These are phyloP conservation scores for Phoma sp. DNA, from an alignment of 2,329 filamentous ascomycete genomes.

Conservation along the genomic window DNA sequence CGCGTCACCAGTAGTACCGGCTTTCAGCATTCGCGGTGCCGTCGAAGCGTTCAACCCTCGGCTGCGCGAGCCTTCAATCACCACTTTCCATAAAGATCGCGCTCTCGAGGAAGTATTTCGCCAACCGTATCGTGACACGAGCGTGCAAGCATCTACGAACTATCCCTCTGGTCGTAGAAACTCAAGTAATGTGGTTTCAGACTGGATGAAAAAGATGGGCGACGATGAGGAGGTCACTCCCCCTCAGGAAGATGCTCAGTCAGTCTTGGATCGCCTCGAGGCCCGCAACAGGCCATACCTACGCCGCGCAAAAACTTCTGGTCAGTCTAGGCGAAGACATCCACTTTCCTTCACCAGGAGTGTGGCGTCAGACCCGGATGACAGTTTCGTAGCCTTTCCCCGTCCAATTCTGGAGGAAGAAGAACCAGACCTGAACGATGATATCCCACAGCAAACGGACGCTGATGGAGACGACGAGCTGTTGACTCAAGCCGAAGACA, in stretches of 20 bases:
- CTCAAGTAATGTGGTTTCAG: slow-evolving; percentile 80
- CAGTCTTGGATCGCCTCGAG: slow-evolving; percentile 65
- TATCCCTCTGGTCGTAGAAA: slow-evolving; percentile 66
- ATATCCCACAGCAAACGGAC: slow-evolving; percentile 70
- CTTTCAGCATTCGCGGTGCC: slow-evolving; percentile 48
- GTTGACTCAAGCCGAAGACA: slow-evolving; percentile 72
- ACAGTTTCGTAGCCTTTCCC: slow-evolving; percentile 37
- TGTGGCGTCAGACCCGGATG: slow-evolving; percentile 64
- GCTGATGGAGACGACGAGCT: slow-evolving; percentile 90
- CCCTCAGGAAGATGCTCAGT: slow-evolving; percentile 66
- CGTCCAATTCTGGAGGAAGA: slow-evolving; percentile 55
- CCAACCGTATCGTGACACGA: slow-evolving; percentile 66
- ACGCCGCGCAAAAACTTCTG: slow-evolving; percentile 56
- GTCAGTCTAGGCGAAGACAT: slow-evolving; percentile 48
- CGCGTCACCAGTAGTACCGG: slow-evolving; percentile 58
- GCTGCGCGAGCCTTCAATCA: slow-evolving; percentile 83
- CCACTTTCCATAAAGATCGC: slow-evolving; percentile 86
- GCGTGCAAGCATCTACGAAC: slow-evolving; percentile 43
- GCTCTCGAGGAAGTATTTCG: slow-evolving; percentile 92
- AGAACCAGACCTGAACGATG: slow-evolving; percentile 49
- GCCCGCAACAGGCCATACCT: slow-evolving; percentile 59
- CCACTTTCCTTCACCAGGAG: slow-evolving; percentile 61
- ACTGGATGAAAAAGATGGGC: slow-evolving; percentile 82
- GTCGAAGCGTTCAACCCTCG: slow-evolving; percentile 76
- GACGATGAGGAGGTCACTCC: slow-evolving; percentile 67